A percentile compares a stretch with the other conserved stretches of the same genome.
phyloP scores from a whole-genome alignment of 2,329 filamentous ascomycete genomes.

The Gremmenia infestans region DNA sequence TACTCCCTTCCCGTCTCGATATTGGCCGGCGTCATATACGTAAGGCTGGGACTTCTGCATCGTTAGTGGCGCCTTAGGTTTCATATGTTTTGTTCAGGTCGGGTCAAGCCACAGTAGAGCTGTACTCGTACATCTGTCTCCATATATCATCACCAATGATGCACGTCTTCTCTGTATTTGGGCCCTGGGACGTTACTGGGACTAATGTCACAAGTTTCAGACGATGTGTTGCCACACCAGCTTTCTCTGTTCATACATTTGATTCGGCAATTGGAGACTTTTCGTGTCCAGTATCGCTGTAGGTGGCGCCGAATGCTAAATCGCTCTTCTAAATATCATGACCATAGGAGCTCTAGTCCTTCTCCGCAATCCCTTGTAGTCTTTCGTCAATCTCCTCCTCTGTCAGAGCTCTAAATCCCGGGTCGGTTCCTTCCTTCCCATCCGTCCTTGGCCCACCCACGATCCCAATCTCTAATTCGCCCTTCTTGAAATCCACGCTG shows the following conservation, averaged over 20 bases:
- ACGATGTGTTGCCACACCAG: conserved; percentile 19
- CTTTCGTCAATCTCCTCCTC: conserved; percentile 98
- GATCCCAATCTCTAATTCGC: conserved; percentile 95
- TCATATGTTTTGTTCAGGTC: conserved; percentile 1
- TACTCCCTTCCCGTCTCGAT: conserved; percentile 7
- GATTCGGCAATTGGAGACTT: conserved; percentile 10
- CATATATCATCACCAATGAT: conserved; percentile 12
- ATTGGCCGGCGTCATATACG: background rate
- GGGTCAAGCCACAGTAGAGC: conserved; percentile 24
- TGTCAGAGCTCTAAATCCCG: conserved; percentile 80
- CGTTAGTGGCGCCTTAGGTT: conserved; percentile 15
- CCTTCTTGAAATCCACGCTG: conserved; percentile 99
- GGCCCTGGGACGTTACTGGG: conserved; percentile 10
- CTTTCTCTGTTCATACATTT: conserved; percentile 21
- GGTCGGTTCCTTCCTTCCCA: conserved; percentile 75
- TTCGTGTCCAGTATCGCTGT: conserved; percentile 8
- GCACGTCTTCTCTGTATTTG: background rate
- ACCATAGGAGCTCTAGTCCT: conserved; percentile 63
- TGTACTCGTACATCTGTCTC: conserved; percentile 13
- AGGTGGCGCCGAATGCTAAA: conserved; percentile 25
- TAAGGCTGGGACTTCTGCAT: conserved; percentile 12
- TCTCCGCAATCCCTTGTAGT: conserved; percentile 96
- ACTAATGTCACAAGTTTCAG: conserved; percentile 21
- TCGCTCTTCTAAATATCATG: conserved; percentile 19
- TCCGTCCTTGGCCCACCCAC: conserved; percentile 82